Conservation (phyloP, 2,329 filamentous ascomycete species). For the Fonsecaea multimorphosa region DNA sequence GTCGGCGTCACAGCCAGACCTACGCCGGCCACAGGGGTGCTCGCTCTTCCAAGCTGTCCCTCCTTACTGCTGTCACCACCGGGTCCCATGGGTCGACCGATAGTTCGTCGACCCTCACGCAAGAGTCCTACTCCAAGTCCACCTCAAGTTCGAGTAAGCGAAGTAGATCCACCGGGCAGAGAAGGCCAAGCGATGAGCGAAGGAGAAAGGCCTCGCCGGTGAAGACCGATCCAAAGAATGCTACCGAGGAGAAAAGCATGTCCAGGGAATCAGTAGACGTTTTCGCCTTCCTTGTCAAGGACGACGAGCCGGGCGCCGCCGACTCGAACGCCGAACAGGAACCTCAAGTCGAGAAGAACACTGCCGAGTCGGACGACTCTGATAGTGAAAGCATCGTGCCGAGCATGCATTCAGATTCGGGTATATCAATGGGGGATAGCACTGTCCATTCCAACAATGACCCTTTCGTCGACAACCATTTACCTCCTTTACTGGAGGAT, state of each 20-base stretch:
- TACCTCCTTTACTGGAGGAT: slow-evolving; percentile 31
- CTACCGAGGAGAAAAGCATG: slow-evolving; percentile 27
- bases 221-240: slow-evolving; percentile 8
- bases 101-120: slow-evolving; percentile 37
- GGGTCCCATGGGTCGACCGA: slow-evolving; percentile 37
- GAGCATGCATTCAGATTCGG: slow-evolving; percentile 45
- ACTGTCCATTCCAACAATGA: slow-evolving; percentile 30
- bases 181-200: slow-evolving; percentile 16
- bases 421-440: slow-evolving; percentile 44
- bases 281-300: slow-evolving; percentile 36
- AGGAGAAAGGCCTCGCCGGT: slow-evolving; percentile 12
- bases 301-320: slow-evolving; percentile 23
- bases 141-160: slow-evolving; percentile 24
- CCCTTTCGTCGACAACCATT: slow-evolving; percentile 15
- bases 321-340: slow-evolving; percentile 12
- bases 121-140: slow-evolving; percentile 37
- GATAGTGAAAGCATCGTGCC: slow-evolving; percentile 34
- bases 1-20: slow-evolving; percentile 35
- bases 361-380: slow-evolving; percentile 27
- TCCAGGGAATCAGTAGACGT: slow-evolving; percentile 36
- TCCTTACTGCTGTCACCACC: slow-evolving; percentile 38
- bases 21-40: slow-evolving; percentile 35
- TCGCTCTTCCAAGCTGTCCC: slow-evolving; percentile 39
- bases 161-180: slow-evolving; percentile 26
- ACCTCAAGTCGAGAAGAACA: slow-evolving; percentile 3